Conservation (phyloP, 345 rosid species). For the Heritiera fomes region DNA sequence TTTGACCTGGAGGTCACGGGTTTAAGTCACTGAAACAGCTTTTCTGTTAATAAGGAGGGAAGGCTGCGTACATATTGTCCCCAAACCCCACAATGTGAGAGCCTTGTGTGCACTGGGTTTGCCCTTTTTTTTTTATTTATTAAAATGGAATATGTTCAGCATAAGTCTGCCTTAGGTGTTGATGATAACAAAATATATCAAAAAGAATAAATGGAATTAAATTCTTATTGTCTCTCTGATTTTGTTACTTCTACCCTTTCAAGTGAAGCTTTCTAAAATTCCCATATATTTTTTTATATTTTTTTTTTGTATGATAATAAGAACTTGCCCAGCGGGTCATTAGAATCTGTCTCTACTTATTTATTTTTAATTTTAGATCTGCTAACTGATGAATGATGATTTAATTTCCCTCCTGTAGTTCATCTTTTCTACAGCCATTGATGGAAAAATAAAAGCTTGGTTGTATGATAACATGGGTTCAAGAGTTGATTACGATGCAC, state of each 20-base stretch:
- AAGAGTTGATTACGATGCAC: slow-evolving; percentile 84
- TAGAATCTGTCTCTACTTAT: neutral
- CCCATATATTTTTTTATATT: neutral
- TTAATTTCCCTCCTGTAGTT: slow-evolving; percentile 38
- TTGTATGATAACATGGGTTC: slow-evolving; percentile 72
- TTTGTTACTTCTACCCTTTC: neutral
- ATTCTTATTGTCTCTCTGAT: neutral
- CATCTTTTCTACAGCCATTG: slow-evolving; percentile 56
- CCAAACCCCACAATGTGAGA: too few species aligned
- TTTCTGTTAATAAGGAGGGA: too few species aligned
- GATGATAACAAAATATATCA: neutral
- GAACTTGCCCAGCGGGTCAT: neutral
- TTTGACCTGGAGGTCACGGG: too few species aligned
- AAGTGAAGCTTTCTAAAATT: neutral
- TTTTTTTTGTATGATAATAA: neutral
- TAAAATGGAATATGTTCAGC: neutral
- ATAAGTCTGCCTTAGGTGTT: neutral
- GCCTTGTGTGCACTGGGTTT: too few species aligned
- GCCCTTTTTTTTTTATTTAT: neutral
- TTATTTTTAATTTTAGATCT: neutral
- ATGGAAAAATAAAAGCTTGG: slow-evolving; percentile 85
- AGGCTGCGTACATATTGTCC: too few species aligned
- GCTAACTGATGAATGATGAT: slow-evolving; percentile 11
- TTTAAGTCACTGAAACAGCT: too few species aligned
- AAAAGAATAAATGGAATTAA: neutral